A percentile compares a stretch with the other conserved stretches of the same genome.
phyloP scores from a whole-genome alignment of 2,329 filamentous ascomycete genomes.

The Orbilia ellipsospora region DNA sequence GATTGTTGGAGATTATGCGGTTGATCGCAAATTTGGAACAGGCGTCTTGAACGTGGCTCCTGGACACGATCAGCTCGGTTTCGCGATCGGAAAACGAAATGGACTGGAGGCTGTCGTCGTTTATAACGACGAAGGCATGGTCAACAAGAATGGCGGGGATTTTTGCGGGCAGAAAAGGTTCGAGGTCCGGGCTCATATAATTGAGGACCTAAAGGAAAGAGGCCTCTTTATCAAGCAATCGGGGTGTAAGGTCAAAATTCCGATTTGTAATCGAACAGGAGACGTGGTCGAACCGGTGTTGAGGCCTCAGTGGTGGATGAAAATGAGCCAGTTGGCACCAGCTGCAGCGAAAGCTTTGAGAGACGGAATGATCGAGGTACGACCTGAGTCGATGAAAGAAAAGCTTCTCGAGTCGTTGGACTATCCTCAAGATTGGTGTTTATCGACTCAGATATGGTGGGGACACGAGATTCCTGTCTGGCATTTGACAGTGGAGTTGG shows the following conservation, averaged over 20 bases:
- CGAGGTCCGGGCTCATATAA: slow-evolving; percentile 51
- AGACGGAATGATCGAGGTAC: slow-evolving; percentile 45
- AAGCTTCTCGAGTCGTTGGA: slow-evolving; percentile 55
- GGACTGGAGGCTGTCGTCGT: slow-evolving; percentile 5
- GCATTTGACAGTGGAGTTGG: slow-evolving; percentile 38
- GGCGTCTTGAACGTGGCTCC: slow-evolving; percentile 58
- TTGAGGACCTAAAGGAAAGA: slow-evolving; percentile 54
- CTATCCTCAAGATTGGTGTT: slow-evolving; percentile 58
- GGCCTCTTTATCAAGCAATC: slow-evolving; percentile 54
- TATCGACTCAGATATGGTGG: slow-evolving; percentile 59
- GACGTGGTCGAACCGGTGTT: slow-evolving; percentile 57
- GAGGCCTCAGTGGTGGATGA: slow-evolving; percentile 58
- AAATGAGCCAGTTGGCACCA: slow-evolving; percentile 57
- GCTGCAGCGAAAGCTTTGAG: slow-evolving; percentile 42
- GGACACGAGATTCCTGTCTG: slow-evolving; percentile 58
- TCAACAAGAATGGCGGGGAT: slow-evolving; percentile 10
- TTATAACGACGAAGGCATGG: slow-evolving; percentile 31
- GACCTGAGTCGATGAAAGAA: slow-evolving; percentile 38
- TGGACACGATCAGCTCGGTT: slow-evolving; percentile 56
- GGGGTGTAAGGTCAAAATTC: slow-evolving; percentile 54
- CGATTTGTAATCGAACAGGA: slow-evolving; percentile 56
- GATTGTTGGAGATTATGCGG: slow-evolving; percentile 57
- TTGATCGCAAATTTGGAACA: slow-evolving; percentile 57
- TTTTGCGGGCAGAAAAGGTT: slow-evolving; percentile 50
- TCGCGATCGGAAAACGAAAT: slow-evolving; percentile 57